Evolutionary conservation across 176 grass and related monocot genomes (phyloP).

Genomic region (Oryza officinalis): DNA sequence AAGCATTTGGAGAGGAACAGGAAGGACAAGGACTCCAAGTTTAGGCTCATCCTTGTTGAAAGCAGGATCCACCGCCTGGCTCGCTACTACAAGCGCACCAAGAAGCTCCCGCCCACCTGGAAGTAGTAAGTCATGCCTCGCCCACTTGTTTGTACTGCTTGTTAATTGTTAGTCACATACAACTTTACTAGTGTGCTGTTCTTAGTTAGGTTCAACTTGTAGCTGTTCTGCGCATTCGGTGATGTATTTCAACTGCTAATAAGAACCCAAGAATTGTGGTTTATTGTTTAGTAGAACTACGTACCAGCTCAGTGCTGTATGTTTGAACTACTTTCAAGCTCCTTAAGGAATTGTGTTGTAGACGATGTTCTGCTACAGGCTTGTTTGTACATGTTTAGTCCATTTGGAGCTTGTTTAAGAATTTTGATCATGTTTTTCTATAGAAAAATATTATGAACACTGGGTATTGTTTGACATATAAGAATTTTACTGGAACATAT

Average conservation of each 20-base stretch:
- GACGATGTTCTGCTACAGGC: not conserved
- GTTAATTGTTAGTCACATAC: not conserved
- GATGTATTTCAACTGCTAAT: not conserved
- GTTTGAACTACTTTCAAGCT: not conserved
- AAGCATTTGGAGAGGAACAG: conserved; percentile 96
- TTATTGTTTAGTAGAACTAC: not conserved
- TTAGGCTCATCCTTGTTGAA: conserved; percentile 90
- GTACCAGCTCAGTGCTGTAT: not conserved
- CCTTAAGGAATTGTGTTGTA: not conserved
- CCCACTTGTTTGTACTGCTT: not conserved
- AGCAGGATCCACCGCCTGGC: conserved; percentile 92
- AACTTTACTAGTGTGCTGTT: not conserved
- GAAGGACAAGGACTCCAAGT: conserved; percentile 96
- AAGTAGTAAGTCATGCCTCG: conserved; percentile 67
- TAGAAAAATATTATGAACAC: not conserved
- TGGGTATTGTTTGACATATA: not conserved
- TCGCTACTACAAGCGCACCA: conserved; percentile 98
- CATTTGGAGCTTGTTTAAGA: not conserved
- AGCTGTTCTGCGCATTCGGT: not conserved
- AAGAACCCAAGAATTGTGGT: not conserved
- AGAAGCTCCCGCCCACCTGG: conserved; percentile 90
- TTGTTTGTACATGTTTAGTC: conserved; percentile 14
- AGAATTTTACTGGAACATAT: not conserved
- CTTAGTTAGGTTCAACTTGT: not conserved
- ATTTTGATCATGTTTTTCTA: not conserved